These are phyloP conservation scores for Mycena haematopus DNA, from an alignment of 768 basidiomycete species.

Conservation along the genomic window DNA sequence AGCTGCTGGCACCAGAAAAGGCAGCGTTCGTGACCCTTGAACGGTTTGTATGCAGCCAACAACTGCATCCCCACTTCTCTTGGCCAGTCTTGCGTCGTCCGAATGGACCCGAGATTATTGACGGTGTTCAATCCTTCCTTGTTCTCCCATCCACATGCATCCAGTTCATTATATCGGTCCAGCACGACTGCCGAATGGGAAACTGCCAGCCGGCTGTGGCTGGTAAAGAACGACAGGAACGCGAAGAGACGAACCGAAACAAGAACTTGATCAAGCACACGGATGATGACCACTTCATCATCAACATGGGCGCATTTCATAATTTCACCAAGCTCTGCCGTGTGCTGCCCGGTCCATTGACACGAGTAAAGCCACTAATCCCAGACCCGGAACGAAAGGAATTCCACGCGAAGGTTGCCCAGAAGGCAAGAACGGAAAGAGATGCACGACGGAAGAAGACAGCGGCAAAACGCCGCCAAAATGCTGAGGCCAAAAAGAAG, in stretches of 20 bases:
- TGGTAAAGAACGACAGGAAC: conserved; percentile 6
- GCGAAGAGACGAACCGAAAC: conserved; percentile 2
- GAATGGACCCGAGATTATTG: not conserved
- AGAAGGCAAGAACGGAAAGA: conserved; percentile 1
- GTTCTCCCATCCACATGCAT: not conserved
- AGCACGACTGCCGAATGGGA: conserved; percentile 15
- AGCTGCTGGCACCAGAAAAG: not conserved
- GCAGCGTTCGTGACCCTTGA: not conserved
- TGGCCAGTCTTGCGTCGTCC: conserved; percentile 11
- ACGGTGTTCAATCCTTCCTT: not conserved
- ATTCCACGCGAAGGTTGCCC: conserved; percentile 3
- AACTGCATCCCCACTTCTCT: not conserved
- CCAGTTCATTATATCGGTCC: conserved; percentile 9
- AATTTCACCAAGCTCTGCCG: conserved; percentile 4
- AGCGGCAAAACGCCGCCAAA: conserved; percentile 6
- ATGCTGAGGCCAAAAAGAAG: conserved; percentile 7
- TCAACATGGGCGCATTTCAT: conserved; percentile 10
- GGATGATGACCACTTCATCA: conserved; percentile 12
- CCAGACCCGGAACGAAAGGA: not conserved
- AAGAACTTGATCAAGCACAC: conserved; percentile 12
- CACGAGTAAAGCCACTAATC: not conserved
- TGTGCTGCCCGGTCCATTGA: not conserved
- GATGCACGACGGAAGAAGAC: conserved; percentile 6
- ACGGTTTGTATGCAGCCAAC: not conserved
- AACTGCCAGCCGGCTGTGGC: conserved; percentile 6